Conservation (phyloP, 441 rosid species). For the Erodium texanum region DNA sequence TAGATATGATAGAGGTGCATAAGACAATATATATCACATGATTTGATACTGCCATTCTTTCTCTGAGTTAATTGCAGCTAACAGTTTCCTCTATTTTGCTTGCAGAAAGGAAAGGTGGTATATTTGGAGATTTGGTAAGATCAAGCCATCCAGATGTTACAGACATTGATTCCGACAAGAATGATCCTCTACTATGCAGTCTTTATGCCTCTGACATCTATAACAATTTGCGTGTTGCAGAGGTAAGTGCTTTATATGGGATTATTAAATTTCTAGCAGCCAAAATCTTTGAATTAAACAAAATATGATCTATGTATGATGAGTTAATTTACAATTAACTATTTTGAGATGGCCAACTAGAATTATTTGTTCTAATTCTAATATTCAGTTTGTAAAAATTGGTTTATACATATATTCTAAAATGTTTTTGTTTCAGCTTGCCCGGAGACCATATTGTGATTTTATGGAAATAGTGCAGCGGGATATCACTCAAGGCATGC, state of each 20-base stretch:
- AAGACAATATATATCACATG: background rate
- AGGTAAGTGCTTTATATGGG: conserved; percentile 34
- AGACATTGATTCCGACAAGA: conserved; percentile 51
- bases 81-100: conserved; percentile 20
- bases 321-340: background rate
- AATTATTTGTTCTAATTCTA: too few species aligned
- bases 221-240: conserved; percentile 51
- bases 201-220: conserved; percentile 58
- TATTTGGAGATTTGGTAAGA: conserved; percentile 21
- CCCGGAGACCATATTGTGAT: background rate
- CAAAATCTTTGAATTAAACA: background rate
- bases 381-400: too few species aligned
- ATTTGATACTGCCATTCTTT: background rate
- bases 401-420: too few species aligned
- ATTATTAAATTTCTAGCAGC: background rate
- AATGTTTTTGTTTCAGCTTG: background rate
- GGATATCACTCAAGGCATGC: conserved; percentile 53
- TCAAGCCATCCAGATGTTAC: conserved; percentile 31
- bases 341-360: too few species aligned
- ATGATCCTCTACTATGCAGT: conserved; percentile 58
- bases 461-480: conserved; percentile 37
- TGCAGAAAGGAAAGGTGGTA: conserved; percentile 31
- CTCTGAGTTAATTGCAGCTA: conserved; percentile 11
- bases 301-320: background rate
- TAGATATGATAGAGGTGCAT: background rate